A percentile compares a stretch with the other conserved stretches of the same genome.
Conservation (phyloP, 2,329 filamentous ascomycete genomes). For the Neonectria faginata region DNA sequence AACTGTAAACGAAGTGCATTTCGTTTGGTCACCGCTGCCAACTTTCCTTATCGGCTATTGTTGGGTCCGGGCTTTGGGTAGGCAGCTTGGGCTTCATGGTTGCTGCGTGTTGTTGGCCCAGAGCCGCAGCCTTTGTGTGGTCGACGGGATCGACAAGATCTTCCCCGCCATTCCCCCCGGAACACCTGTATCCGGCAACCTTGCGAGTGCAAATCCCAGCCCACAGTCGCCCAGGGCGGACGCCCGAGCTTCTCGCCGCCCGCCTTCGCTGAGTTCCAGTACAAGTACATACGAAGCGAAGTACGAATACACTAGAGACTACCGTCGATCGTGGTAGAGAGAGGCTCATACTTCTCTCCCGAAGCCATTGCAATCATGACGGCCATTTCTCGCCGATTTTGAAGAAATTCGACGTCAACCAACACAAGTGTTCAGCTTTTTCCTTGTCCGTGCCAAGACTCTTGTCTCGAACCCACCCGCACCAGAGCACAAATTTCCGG, state of each 20-base stretch:
- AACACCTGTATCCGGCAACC: slow-evolving; percentile 38
- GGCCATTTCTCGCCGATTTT: not conserved
- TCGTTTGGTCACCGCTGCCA: slow-evolving; percentile 8
- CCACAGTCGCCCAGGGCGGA: slow-evolving; percentile 15
- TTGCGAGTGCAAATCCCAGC: slow-evolving; percentile 20
- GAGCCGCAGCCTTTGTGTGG: slow-evolving; percentile 38
- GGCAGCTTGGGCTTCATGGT: slow-evolving; percentile 19
- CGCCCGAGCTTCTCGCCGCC: slow-evolving; percentile 12
- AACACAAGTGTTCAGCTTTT: not conserved
- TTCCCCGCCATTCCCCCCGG: slow-evolving; percentile 42
- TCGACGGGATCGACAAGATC: slow-evolving; percentile 45
- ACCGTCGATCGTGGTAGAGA: slow-evolving; percentile 19
- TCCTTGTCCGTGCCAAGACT: slow-evolving; percentile 22
- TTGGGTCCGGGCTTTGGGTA: slow-evolving; percentile 11
- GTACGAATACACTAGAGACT: not conserved
- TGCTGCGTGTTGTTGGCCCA: slow-evolving; percentile 31
- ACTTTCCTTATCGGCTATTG: slow-evolving; percentile 30
- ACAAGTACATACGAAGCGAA: too few species aligned
- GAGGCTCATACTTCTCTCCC: not conserved
- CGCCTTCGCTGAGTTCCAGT: slow-evolving; percentile 11
- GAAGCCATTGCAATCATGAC: not conserved
- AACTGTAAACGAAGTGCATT: slow-evolving; percentile 23
- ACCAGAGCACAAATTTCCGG: slow-evolving; percentile 23
- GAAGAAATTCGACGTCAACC: not conserved
- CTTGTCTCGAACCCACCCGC: slow-evolving; percentile 28